Base-by-base conservation (phyloP, 2,329 filamentous ascomycete species). In the Fusarium nelsonii region DNA sequence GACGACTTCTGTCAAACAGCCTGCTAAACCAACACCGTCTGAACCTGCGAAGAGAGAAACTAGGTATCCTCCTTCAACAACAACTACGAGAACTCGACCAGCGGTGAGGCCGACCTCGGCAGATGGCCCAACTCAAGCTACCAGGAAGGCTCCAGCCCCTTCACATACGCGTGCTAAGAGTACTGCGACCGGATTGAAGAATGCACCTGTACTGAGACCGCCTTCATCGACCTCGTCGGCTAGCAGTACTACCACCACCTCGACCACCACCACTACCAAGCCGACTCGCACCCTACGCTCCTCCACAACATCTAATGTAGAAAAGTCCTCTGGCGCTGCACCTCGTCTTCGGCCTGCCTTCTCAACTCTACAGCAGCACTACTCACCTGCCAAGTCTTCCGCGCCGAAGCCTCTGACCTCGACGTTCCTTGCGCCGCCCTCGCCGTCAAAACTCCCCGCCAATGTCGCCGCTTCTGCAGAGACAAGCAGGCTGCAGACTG, bases 361-460 rank as follows among this genome's bases (percentile, higher is more conserved):
- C 77, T 86, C 83, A 48, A 90, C 86, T 1, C 84, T 87, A 39
- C 89, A 91, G 70, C 89, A 91, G 70, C 88, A 91, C 78, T 91
- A 87, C 79, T 90, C 87, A 30, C 90, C 90, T 0, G 86, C 86
- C 44, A 91, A 91, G 73, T 82, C 81, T 6, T 79, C 83, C 10
- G 84, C 85, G 1, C 87, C 89, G 0, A 92, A 91, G 64, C 87
- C 89, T 7, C 81, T 87, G n/a, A 86, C 86, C 0, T 81, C 87
- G 15, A 81, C 84, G 40, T 85, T 83, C 77, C 83, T 90, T 44
- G 86, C 86, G 18, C 86, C 88, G 1, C 85, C 88, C 0, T 87
- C 87, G 4, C 88, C 89, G 1, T 87, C 86, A 32, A 89, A 90
- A 72, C 82, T 87, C 4, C 87, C 88, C 7, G 81, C 85, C 72